Evolutionary conservation across 352 stramenopile species (phyloP), one percentile per base, ranked within the genome.

Genomic region (Lagenidium sp.): DNA sequence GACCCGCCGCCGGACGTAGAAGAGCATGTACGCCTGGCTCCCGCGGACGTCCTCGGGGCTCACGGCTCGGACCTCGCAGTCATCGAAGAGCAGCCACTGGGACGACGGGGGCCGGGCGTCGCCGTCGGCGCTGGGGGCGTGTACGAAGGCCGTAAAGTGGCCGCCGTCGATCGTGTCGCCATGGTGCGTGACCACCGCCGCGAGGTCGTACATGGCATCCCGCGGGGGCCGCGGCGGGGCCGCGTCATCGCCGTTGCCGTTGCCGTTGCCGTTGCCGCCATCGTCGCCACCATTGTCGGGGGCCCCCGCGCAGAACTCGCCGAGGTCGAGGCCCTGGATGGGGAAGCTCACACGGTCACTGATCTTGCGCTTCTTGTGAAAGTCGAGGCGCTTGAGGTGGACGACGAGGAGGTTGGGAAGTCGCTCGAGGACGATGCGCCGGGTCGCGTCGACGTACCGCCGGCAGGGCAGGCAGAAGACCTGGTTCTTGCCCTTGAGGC

Each of bases 361-460:
- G 23, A 77, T 43, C 47, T 88, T 88, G 34, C 63, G 64, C 41
- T 84, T 69, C 13, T 65, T 65, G 44, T 71, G 68, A 26, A 82
- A 85, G 41, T 86, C 77, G 30, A 89, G 55, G 25, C 79, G 79
- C 25, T 82, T 77, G 23, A 92, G 68, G 36, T 92, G 79, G 21
- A 92, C 50, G 10, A 86, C 72, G 4, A 92, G 68, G 31, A 85
- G 57, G 23, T 84, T 83, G 5, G 79, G 79, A 1, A 85, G 50
- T 18, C 53, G 68, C 34, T 82, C 65, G 35, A 86, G 41, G 25
- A 73, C 64, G 34, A 87, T 56, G 1, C 69, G 76, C 57, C 87
- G 87, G 47, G 54, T 66, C 29, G 69, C 67, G 37, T 68, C 65
- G 18, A 68, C 59, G 52, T 87, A 85, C 31, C 73, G 64, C 1